phyloP scores from a whole-genome alignment of 2,329 filamentous ascomycete species.

The Colletotrichum sp. region DNA sequence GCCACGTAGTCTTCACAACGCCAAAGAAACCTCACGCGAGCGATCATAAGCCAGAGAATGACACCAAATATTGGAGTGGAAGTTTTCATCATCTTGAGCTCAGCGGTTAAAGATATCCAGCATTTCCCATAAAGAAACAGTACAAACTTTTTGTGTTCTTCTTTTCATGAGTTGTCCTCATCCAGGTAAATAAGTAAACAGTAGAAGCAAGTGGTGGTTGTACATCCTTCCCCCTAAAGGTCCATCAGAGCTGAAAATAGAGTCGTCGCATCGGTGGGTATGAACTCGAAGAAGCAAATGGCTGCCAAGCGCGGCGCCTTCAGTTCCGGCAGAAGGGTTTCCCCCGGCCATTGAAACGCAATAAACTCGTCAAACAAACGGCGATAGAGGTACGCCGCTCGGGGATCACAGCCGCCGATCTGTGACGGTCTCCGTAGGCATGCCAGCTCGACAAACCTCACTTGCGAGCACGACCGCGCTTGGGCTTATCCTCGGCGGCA shows the following conservation, averaged over 20 bases:
- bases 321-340: not conserved
- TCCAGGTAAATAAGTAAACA: not conserved
- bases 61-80: accelerated
- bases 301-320: not conserved
- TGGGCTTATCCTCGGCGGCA: slow-evolving; percentile 7
- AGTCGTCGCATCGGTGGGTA: not conserved
- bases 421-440: not conserved
- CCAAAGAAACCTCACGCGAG: too few species aligned
- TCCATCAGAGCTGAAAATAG: not conserved
- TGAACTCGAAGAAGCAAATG: not conserved
- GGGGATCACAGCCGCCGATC: not conserved
- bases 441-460: not conserved
- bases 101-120: accelerated
- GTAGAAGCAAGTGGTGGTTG: not conserved
- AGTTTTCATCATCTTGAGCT: not conserved
- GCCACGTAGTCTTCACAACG: not conserved
- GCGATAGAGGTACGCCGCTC: not conserved
- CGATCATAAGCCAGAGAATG: not conserved
- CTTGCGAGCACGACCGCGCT: slow-evolving; percentile 11
- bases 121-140: not conserved
- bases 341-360: not conserved
- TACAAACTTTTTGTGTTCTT: not conserved
- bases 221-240: not conserved
- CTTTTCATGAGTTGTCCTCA: not conserved
- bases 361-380: not conserved